Evolutionary conservation across 192 early-diverging fungal species (phyloP), one percentile per base, ranked within the genome.

Genomic region (Radiomyces spectabilis): DNA sequence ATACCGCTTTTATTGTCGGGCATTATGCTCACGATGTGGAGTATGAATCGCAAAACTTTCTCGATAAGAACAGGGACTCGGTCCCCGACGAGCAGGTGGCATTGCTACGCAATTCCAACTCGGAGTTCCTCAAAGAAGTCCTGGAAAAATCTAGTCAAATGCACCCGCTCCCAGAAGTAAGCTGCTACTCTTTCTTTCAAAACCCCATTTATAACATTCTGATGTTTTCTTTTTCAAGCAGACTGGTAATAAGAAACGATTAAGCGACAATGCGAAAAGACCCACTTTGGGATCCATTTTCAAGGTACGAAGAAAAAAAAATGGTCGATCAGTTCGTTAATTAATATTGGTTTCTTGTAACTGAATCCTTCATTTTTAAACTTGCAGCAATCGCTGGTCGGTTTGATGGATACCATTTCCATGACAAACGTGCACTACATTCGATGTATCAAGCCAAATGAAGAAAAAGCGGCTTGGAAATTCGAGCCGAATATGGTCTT

Each of bases 31-130:
- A 83, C 55, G 88, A 90, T 57, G 96, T 99, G 25, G 79, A 77
- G 16, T 99, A 99, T 62, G 89, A 95, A 54, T 86, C 88, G 25
- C 93, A 93, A 12, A 89, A 89, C 13, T 99, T 99, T 69, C 77
- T 99, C 49, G 96, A 99, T 63, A 99, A 99, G 78, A 99, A 99
- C 74, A 89, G 86, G 70, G 96, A 99, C 73, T 95, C 94, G 10
- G 92, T 99, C 5, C 85, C 92, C 3, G 94, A 95, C 26, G 94
- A 98, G 66, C 72, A 90, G 38, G 69, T 92, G 66, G 78, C 78
- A 24, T 66, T 92, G 30, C 75, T 98, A 45, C 85, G 85, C 48
- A 80, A 78, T 19, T 75, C 83, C 34, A 74, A 80, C 5, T 92
- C 86, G 63, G 78, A 77, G 27, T 91, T 98, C 68, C 71, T 98